Evolutionary conservation across 495 filamentous ascomycete species (phyloP).

Genomic region (Annulohypoxylon moriforme): DNA sequence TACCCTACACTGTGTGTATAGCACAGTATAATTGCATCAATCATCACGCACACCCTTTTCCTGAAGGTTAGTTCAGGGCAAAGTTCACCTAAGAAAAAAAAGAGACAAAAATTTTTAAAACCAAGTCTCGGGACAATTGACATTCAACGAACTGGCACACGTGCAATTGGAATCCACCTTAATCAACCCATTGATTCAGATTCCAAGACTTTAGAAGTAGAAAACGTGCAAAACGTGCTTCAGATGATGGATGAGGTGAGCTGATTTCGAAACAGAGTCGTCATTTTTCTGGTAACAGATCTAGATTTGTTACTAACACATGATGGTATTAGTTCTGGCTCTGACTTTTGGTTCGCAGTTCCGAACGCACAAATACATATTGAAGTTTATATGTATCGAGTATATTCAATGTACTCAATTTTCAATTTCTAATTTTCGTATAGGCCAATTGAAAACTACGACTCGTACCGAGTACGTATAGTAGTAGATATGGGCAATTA

Average conservation of each 20-base stretch:
- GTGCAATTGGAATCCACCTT: conserved; percentile 20
- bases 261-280: conserved; percentile 31
- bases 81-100: neutral
- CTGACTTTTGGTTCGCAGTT: neutral
- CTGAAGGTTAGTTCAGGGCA: neutral
- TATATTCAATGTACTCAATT: neutral
- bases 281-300: conserved; percentile 25
- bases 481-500: neutral
- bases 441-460: neutral
- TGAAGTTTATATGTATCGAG: conserved; percentile 7
- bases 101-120: neutral
- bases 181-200: conserved; percentile 16
- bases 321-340: neutral
- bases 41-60: neutral
- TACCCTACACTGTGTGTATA: neutral
- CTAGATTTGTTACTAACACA: conserved; percentile 23
- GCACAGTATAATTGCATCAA: neutral
- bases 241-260: conserved; percentile 45
- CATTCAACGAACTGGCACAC: conserved; percentile 36
- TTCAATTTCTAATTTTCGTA: neutral
- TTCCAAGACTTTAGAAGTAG: conserved; percentile 16
- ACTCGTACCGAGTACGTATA: neutral
- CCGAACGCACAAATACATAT: conserved; percentile 12
- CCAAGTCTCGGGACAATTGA: conserved; percentile 23
- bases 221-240: conserved; percentile 46